Evolutionary conservation across 352 stramenopile species (phyloP), one percentile per base, ranked within the genome.

Genomic region (Globisporangium emineosum): DNA sequence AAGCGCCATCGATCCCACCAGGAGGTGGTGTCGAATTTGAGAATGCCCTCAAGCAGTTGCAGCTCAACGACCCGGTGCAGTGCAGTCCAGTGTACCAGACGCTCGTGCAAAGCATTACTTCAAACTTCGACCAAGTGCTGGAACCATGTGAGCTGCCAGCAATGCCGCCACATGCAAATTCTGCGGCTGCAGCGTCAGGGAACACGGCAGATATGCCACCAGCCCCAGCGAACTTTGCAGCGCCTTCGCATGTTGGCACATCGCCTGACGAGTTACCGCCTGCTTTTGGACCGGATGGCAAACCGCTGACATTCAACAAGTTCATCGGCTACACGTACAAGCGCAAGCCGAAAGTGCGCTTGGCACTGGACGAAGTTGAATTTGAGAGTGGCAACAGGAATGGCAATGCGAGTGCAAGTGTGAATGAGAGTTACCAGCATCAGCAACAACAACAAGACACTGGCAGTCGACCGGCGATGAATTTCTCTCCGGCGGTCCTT

Each of bases 41-140:
- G 7, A 79, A 91, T 40, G 80, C 95, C n/a, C 72, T 98, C 43
- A 79, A 93, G 65, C 94, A 96, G 65, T 63, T 98, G 19, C 90
- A 97, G 74, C 69, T 65, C 43, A 65, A 79, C 54, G 71, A 86
- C 32, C 70, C 81, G 2, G 52, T 73, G 15, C 64, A 80, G 47
- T 65, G 75, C 45, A 61, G 69, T 12, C 55, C 56, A 25, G 70
- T 78, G 57, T 98, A 97, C 71, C 73, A 88, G 53, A 75, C 86
- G 58, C 72, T 98, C 10, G 82, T 98, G 12, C 81, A 85, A 27
- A 76, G 86, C 65, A 86, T 97, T 45, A 98, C 94, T 27, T 78
- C 89, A 21, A 98, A 98, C 75, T 98, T 98, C 78, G 94, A 98
- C 71, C 94, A 97, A n/a, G 98, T 98, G 72, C 81, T 95, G 43